phyloP scores from a whole-genome alignment of 2,329 filamentous ascomycete species.

The Trichoderma sp. region DNA sequence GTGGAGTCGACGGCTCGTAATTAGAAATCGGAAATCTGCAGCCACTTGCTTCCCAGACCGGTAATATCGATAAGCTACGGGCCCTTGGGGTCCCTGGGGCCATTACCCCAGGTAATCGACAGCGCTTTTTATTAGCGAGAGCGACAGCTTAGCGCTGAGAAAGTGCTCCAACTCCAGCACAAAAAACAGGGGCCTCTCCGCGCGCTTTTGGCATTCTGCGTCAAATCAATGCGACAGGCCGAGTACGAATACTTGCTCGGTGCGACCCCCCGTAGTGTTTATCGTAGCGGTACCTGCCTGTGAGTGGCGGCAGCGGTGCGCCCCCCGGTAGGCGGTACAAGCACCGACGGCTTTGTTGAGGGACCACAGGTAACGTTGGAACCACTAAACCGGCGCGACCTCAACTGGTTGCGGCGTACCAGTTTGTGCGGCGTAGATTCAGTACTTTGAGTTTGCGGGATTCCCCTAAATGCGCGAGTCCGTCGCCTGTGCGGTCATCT shows the following conservation, averaged over 20 bases:
- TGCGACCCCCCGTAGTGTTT: not conserved
- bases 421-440: constrained; percentile 30
- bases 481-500: not conserved
- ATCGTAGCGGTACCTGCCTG: not conserved
- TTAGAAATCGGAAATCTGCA: not conserved
- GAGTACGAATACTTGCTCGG: constrained; percentile 23
- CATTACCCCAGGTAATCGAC: not conserved
- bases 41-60: not conserved
- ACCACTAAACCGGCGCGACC: not conserved
- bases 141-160: constrained; percentile 19
- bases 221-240: constrained; percentile 4
- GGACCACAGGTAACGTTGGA: not conserved
- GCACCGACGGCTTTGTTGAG: not conserved
- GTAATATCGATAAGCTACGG: constrained; percentile 14
- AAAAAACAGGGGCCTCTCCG: constrained; percentile 20
- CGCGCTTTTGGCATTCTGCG: not conserved
- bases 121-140: constrained; percentile 8
- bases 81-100: not conserved
- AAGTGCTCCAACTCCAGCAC: not conserved
- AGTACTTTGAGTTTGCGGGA: constrained; percentile 25
- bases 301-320: not conserved
- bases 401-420: constrained; percentile 27
- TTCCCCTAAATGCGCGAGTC: not conserved
- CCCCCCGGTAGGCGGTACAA: not conserved
- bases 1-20: constrained; percentile 4